Conservation (phyloP, 208 protist species). For the Acanthamoeba comandoni region DNA sequence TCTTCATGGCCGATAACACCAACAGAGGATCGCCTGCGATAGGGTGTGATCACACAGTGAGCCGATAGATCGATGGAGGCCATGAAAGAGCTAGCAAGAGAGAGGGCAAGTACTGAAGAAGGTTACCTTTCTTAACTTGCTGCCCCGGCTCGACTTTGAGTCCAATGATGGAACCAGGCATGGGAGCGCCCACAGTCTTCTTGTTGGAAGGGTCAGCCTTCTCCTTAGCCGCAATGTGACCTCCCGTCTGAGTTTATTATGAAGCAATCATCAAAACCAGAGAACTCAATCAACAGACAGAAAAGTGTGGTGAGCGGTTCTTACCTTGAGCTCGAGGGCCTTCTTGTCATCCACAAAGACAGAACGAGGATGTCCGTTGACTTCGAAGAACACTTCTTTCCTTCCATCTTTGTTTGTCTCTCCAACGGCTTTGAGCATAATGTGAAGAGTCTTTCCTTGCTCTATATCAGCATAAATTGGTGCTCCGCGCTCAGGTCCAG, state of each 20-base stretch:
- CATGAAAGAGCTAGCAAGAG: no score
- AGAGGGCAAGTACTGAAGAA: neutral
- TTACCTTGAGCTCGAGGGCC: no score
- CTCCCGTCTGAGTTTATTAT: no score
- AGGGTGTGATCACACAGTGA: no score
- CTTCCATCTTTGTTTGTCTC: constrained; percentile 68
- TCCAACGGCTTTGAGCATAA: constrained; percentile 81
- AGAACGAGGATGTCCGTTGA: constrained; percentile 87
- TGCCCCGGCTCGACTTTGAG: constrained; percentile 90
- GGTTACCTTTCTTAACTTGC: constrained; percentile 88
- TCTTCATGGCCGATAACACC: constrained; percentile 97
- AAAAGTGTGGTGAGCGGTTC: no score
- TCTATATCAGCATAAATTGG: constrained; percentile 84
- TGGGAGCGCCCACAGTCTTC: constrained; percentile 87
- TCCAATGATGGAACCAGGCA: constrained; percentile 94
- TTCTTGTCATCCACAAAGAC: constrained; percentile 84
- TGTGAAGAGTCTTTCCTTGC: constrained; percentile 84
- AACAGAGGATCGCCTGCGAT: constrained; percentile 91
- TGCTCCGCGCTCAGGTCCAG: constrained; percentile 74
- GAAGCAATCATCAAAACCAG: no score
- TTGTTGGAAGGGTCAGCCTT: constrained; percentile 28
- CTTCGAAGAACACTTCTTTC: constrained; percentile 87
- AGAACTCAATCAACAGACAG: no score
- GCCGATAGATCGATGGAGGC: no score
- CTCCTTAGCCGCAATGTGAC: constrained; percentile 10